Conservation (phyloP, 2,329 filamentous ascomycete species). For the Cordyceps pruinosa region DNA sequence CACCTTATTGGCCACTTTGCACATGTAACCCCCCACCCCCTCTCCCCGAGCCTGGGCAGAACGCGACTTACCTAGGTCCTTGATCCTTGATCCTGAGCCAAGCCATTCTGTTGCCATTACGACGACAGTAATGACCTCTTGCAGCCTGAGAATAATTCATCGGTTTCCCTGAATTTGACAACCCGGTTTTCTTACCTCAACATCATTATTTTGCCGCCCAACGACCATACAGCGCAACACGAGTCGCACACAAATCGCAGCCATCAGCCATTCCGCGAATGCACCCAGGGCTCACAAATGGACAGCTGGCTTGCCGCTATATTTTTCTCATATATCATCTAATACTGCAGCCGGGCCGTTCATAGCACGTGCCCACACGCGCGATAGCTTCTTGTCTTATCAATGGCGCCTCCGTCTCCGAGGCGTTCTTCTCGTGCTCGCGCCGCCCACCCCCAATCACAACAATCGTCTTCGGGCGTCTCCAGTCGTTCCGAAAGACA, state of each 20-base stretch:
- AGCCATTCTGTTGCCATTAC: background rate
- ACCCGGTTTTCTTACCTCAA: background rate
- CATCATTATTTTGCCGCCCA: background rate
- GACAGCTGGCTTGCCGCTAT: background rate
- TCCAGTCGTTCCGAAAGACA: constrained; percentile 69
- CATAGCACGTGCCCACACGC: constrained; percentile 16
- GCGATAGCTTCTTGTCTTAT: constrained; percentile 14
- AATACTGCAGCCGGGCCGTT: constrained; percentile 18
- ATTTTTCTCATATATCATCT: background rate
- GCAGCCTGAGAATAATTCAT: background rate
- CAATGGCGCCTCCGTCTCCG: constrained; percentile 60
- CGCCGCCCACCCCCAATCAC: constrained; percentile 66
- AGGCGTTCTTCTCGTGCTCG: constrained; percentile 90
- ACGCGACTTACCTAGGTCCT: background rate
- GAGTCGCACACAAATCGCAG: background rate
- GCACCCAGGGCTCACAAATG: background rate
- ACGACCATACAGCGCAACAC: background rate
- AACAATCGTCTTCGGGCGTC: constrained; percentile 72
- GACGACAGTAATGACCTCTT: background rate
- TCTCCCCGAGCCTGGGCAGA: no score
- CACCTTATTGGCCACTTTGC: no score
- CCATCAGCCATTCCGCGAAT: constrained; percentile 11
- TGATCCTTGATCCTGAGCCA: background rate
- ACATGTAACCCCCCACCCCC: no score
- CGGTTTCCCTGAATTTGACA: background rate